These are phyloP conservation scores for Dactylellina cionopaga DNA, from an alignment of 2,329 filamentous ascomycete genomes.

Conservation along the genomic window DNA sequence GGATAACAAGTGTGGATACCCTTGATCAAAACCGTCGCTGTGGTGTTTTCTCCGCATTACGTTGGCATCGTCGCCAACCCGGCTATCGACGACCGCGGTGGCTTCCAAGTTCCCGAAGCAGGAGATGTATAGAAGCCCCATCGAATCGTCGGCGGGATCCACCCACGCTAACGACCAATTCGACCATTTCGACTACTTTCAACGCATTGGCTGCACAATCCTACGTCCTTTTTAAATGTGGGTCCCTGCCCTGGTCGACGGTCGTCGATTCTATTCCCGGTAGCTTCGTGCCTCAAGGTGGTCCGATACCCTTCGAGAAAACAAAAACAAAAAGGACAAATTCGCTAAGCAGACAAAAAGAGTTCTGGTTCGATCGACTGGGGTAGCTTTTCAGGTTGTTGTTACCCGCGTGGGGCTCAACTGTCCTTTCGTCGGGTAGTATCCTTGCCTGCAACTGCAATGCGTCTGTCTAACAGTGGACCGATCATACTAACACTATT, in stretches of 20 bases:
- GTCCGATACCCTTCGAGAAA: slow-evolving; percentile 6
- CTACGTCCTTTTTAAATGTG: too few species aligned
- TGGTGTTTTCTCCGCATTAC: slow-evolving; percentile 24
- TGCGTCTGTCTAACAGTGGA: slow-evolving; percentile 26
- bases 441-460: slow-evolving; percentile 7
- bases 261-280: slow-evolving; percentile 29
- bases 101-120: slow-evolving; percentile 32
- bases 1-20: too few species aligned
- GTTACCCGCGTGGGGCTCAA: slow-evolving; percentile 45
- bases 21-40: slow-evolving; percentile 1
- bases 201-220: slow-evolving; percentile 34
- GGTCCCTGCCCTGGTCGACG: not conserved
- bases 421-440: slow-evolving; percentile 35
- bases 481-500: not conserved
- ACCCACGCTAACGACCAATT: slow-evolving; percentile 11
- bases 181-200: not conserved
- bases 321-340: slow-evolving; percentile 18
- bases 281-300: slow-evolving; percentile 8
- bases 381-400: slow-evolving; percentile 25
- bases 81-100: slow-evolving; percentile 40
- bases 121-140: slow-evolving; percentile 33
- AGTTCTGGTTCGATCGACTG: slow-evolving; percentile 30
- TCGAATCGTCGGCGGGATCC: slow-evolving; percentile 25
- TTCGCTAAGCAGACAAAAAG: slow-evolving; percentile 34
- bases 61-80: slow-evolving; percentile 32